Evolutionary conservation across 805 yeast species (phyloP).

Genomic region (Candida schatavii): DNA sequence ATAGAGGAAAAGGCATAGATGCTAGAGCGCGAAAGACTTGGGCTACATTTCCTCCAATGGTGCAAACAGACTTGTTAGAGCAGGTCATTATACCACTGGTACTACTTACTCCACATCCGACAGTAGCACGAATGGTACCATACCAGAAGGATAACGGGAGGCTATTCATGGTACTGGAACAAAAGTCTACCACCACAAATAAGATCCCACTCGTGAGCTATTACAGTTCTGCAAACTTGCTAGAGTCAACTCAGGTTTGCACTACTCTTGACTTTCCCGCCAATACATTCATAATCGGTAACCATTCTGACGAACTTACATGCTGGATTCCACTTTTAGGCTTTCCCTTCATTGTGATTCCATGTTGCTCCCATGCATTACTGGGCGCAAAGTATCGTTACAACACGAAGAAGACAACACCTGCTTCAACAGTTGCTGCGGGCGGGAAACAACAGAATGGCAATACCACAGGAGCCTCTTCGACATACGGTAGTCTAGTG

Average conservation of each 20-base stretch:
- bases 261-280: conserved; percentile 65
- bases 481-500: conserved; percentile 82
- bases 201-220: conserved; percentile 47
- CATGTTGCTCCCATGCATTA: conserved; percentile 90
- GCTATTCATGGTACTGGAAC: conserved; percentile 51
- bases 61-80: conserved; percentile 58
- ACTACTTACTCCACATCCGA: conserved; percentile 68
- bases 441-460: conserved; percentile 6
- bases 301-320: conserved; percentile 92
- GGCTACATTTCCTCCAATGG: conserved; percentile 67
- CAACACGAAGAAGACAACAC: conserved; percentile 35
- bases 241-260: conserved; percentile 48
- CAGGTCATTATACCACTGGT: conserved; percentile 82
- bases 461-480: conserved; percentile 22
- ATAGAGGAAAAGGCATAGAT: conserved; percentile 79
- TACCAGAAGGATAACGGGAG: conserved; percentile 59
- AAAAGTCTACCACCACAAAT: conserved; percentile 10
- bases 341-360: conserved; percentile 86
- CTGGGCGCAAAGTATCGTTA: conserved; percentile 74
- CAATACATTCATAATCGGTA: conserved; percentile 83
- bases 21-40: conserved; percentile 89
- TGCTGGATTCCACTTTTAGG: conserved; percentile 92
- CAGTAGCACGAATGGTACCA: conserved; percentile 51
- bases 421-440: neutral
- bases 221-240: conserved; percentile 52